Evolutionary conservation across 1,284 basidiomycete genomes (phyloP), one percentile per base, ranked within the genome.

Genomic region (Prillingera fragicola): DNA sequence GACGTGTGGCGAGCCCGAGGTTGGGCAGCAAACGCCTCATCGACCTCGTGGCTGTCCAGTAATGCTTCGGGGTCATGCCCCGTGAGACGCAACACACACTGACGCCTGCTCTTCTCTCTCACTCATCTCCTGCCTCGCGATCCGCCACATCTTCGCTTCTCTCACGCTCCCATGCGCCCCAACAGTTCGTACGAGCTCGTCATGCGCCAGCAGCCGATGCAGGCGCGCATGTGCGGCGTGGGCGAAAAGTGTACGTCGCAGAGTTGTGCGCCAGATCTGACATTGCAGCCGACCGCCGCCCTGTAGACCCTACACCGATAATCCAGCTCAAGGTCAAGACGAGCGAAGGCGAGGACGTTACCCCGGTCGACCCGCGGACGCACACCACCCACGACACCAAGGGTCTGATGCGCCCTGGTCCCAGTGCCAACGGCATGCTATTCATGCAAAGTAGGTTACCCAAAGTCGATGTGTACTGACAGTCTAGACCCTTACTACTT

Each of bases 291-390:
- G 87, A 96, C 75, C 79, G 91, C 28, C 78, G 92, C 23, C 90
- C 92, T 3, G 89, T 97, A 63, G 90, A 96, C 74, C 92, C 94
- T 0, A 89, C 90, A 0, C 92, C 92, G 12, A 92, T 96, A 67
- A 82, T 96, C n/a, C 89, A 94, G 69, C 80, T 97, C 7, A 82
- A 85, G 41, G 87, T 96, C 44, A 78, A 87, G 56, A 85, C 87
- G 69, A 80, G 78, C 8, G 68, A 78, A n/a, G 72, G 75, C 29
- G 74, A 71, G 27, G 60, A 65, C 24, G 52, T 60, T 25, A 62
- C 56, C 7, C 47, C 55, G 12, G 39, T 50, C 17, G 50, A 42
- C 26, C 48, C 51, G 12, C 43, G 41, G 14, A 41, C 26, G 3
- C 45, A 42, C 24, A 41, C 44, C 22, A 27, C 36, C 12, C 40